phyloP scores from a whole-genome alignment of 805 yeast genomes.

The Candida suzukii region DNA sequence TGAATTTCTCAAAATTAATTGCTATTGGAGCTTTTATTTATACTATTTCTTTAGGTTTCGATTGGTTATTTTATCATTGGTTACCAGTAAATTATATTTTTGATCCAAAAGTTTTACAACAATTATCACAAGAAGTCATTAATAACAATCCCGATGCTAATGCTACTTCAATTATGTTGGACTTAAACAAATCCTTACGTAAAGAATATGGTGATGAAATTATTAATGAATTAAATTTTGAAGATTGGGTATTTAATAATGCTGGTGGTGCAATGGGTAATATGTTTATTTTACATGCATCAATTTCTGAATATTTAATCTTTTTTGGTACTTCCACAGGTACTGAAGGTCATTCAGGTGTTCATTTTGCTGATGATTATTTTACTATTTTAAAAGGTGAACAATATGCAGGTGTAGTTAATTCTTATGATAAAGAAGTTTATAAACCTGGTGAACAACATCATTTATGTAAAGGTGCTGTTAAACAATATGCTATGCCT shows the following conservation, averaged over 20 bases:
- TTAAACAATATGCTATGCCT: slow-evolving; percentile 85
- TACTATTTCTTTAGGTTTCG: slow-evolving; percentile 12
- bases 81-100: slow-evolving; percentile 67
- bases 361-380: slow-evolving; percentile 96
- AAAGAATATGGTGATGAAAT: slow-evolving; percentile 58
- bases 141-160: slow-evolving; percentile 47
- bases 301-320: slow-evolving; percentile 86
- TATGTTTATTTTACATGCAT: slow-evolving; percentile 93
- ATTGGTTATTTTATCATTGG: slow-evolving; percentile 48
- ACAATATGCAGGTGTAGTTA: slow-evolving; percentile 66
- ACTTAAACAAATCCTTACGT: slow-evolving; percentile 51
- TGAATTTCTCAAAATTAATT: neutral
- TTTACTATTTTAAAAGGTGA: slow-evolving; percentile 83
- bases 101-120: slow-evolving; percentile 55
- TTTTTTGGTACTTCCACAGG: slow-evolving; percentile 92
- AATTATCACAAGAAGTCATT: slow-evolving; percentile 49
- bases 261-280: slow-evolving; percentile 99
- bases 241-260: slow-evolving; percentile 93
- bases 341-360: slow-evolving; percentile 94
- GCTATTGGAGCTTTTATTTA: neutral
- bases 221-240: slow-evolving; percentile 63
- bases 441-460: slow-evolving; percentile 86
- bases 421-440: slow-evolving; percentile 56
- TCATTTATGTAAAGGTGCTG: slow-evolving; percentile 63
- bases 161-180: slow-evolving; percentile 56